Evolutionary conservation across 2,329 filamentous ascomycete genomes (phyloP).

Genomic region (Colletotrichum sp.): DNA sequence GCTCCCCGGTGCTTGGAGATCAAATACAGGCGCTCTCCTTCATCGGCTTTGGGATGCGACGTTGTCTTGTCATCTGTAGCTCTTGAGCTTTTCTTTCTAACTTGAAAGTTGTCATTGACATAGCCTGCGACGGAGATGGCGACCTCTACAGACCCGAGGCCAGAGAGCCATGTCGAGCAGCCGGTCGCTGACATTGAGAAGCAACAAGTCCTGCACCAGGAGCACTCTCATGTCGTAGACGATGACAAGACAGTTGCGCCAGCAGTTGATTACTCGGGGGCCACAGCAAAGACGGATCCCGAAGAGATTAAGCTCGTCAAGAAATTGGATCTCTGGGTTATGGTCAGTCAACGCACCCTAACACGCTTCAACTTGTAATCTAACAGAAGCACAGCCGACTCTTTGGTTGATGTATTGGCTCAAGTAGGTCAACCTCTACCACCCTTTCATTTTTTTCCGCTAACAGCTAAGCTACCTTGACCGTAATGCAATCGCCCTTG

Average conservation of each 20-base stretch:
- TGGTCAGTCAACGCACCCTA: conserved; percentile 24
- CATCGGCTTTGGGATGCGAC: not conserved
- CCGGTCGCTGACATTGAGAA: not conserved
- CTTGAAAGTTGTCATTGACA: not conserved
- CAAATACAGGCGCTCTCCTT: not conserved
- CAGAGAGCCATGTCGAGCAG: not conserved
- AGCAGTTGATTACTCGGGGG: conserved; percentile 39
- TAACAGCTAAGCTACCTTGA: conserved; percentile 18
- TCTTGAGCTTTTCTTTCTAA: not conserved
- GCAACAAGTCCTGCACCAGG: conserved; percentile 7
- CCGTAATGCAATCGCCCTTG: conserved; percentile 27
- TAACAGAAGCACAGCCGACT: conserved; percentile 29
- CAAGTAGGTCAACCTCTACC: conserved; percentile 1
- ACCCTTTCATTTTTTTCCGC: not conserved
- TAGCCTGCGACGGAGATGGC: not conserved
- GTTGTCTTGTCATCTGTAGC: not conserved
- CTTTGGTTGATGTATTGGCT: conserved; percentile 38
- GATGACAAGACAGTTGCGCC: not conserved
- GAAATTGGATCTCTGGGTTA: conserved; percentile 43
- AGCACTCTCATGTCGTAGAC: conserved; percentile 4
- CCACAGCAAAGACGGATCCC: conserved; percentile 42
- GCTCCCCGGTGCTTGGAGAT: not conserved
- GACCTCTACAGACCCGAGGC: not conserved
- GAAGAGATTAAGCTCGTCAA: conserved; percentile 42
- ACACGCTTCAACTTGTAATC: rapidly evolving